Conservation (phyloP, 306 rosid species). For the peach (Prunus persica) region DNA sequence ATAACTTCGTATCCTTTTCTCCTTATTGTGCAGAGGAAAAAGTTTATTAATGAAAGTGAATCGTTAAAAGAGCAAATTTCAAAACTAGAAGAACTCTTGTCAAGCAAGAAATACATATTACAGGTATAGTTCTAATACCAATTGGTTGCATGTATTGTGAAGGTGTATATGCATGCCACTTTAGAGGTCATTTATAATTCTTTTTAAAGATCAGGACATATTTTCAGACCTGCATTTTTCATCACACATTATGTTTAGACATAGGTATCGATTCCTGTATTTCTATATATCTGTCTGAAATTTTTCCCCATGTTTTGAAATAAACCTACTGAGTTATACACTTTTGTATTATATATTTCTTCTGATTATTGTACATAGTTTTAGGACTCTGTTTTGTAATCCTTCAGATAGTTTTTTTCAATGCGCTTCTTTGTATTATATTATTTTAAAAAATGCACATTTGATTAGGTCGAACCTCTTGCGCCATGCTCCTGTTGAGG, state of each 20-base stretch:
- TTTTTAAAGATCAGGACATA: not conserved
- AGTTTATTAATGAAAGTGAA: slow-evolving; percentile 68
- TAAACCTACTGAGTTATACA: too few relatives aligned
- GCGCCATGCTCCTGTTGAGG: not conserved
- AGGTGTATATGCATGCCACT: not conserved
- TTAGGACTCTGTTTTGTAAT: not conserved
- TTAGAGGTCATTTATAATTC: not conserved
- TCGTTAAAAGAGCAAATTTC: slow-evolving; percentile 67
- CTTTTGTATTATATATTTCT: too few relatives aligned
- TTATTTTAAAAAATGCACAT: not conserved
- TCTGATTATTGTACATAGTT: too few relatives aligned
- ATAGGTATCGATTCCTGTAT: too few relatives aligned
- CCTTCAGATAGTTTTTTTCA: not conserved
- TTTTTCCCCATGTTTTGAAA: too few relatives aligned
- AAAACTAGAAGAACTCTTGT: slow-evolving; percentile 78
- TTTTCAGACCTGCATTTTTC: not conserved
- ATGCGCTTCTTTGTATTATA: not conserved
- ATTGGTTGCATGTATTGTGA: not conserved
- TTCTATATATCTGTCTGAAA: too few relatives aligned
- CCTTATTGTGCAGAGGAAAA: slow-evolving; percentile 61
- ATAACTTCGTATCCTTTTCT: slow-evolving; percentile 9
- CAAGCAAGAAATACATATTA: slow-evolving; percentile 69
- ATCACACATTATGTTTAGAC: too few relatives aligned
- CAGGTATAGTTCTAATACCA: slow-evolving; percentile 48
- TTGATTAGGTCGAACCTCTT: not conserved